Percentiles rank a stretch among this genome's conserved stretches.
Evolutionary conservation across 139 green algal genomes (phyloP).

Genomic region (Auxenochlorella protothecoides): DNA sequence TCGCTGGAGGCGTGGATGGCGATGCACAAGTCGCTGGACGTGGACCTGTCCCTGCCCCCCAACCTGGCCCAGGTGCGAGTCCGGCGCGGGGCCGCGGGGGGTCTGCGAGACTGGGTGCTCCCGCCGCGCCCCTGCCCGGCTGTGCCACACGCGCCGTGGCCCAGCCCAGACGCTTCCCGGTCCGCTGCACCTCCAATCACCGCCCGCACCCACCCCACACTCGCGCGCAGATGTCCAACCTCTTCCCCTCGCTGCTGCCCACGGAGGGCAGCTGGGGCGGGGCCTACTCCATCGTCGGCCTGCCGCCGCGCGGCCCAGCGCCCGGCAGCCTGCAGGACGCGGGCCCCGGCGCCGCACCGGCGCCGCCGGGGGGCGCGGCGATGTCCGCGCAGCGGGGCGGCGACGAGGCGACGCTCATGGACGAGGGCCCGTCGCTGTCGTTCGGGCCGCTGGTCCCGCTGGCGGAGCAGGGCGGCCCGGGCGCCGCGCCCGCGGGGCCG

Average conservation of each 20-base stretch:
- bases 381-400: not conserved
- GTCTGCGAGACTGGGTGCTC: no score
- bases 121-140: no score
- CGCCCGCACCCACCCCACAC: not conserved
- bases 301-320: no score
- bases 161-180: not conserved
- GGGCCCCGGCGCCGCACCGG: not conserved
- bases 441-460: no score
- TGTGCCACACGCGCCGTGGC: not conserved
- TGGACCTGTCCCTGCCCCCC: conserved; percentile 14
- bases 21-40: conserved; percentile 22
- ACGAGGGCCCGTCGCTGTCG: no score
- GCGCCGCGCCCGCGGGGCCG: not conserved
- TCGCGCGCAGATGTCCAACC: conserved; percentile 1
- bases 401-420: no score
- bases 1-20: conserved; percentile 28
- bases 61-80: not conserved
- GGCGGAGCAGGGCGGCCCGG: not conserved
- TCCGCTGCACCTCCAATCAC: not conserved
- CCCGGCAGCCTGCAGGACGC: not conserved
- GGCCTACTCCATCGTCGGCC: no score
- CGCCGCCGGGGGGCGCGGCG: not conserved
- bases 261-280: no score
- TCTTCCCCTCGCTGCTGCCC: conserved; percentile 13
- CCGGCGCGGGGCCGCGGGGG: no score